Conservation (phyloP, 768 basidiomycete genomes). For the Auricularia heimuer region DNA sequence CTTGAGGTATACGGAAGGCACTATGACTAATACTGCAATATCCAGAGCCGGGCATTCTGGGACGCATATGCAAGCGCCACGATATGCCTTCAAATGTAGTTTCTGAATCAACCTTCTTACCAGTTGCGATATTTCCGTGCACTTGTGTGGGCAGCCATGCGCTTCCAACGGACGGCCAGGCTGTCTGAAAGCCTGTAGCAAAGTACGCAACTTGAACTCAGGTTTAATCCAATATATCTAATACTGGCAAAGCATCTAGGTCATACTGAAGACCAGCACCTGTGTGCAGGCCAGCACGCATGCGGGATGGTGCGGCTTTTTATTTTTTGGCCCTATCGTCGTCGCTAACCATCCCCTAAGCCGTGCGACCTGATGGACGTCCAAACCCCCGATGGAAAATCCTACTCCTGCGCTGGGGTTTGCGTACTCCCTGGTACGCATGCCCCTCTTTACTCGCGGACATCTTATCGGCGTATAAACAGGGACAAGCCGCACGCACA, state of each 20-base stretch:
- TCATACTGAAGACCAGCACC: conserved; percentile 40
- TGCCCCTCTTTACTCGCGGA: neutral
- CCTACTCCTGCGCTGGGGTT: conserved; percentile 31
- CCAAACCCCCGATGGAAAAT: conserved; percentile 18
- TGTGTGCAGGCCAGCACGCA: conserved; percentile 46
- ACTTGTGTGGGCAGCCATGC: conserved; percentile 49
- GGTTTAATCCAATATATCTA: neutral
- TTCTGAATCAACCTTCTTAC: neutral
- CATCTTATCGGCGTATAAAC: neutral
- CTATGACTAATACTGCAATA: neutral
- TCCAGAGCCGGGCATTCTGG: conserved; percentile 50
- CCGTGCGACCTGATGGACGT: conserved; percentile 31
- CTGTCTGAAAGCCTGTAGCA: conserved; percentile 42
- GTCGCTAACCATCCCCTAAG: conserved; percentile 19
- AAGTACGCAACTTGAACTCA: conserved; percentile 25
- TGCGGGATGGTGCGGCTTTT: conserved; percentile 38
- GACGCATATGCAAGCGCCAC: conserved; percentile 37
- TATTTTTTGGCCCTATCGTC: neutral
- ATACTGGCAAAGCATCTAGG: conserved; percentile 28
- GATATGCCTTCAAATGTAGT: neutral
- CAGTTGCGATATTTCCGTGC: conserved; percentile 41
- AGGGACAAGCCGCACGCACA: conserved; percentile 37
- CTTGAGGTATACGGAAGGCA: too few relatives aligned
- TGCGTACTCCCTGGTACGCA: conserved; percentile 22
- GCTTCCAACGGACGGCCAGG: conserved; percentile 35